Percentiles rank a stretch among this genome's conserved stretches.
These are phyloP conservation scores for Misopates orontium DNA, from an alignment of 257 asterid genomes.

Conservation along the genomic window DNA sequence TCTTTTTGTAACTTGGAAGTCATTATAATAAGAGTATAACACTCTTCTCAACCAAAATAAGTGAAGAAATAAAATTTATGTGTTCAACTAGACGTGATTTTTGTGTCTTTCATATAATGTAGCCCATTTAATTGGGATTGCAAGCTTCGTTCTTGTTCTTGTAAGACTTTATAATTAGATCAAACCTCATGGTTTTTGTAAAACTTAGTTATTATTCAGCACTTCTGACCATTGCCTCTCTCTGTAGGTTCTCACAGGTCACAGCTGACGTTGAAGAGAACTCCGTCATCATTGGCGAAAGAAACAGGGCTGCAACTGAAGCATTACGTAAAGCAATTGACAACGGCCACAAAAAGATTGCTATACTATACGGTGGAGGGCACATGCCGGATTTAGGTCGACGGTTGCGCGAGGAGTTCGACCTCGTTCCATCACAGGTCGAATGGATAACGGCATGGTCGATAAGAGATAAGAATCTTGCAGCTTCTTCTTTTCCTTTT, in stretches of 20 bases:
- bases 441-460: constrained; percentile 98
- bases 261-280: constrained; percentile 84
- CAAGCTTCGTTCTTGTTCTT: too few species aligned
- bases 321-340: constrained; percentile 65
- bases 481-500: constrained; percentile 57
- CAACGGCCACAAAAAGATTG: constrained; percentile 75
- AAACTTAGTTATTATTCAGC: neutral
- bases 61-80: too few species aligned
- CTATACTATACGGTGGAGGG: constrained; percentile 91
- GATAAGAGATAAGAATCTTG: constrained; percentile 49
- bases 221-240: neutral
- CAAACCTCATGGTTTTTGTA: too few species aligned
- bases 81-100: too few species aligned
- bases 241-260: constrained; percentile 62
- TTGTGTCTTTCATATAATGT: too few species aligned
- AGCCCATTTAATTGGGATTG: too few species aligned
- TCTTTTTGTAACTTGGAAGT: too few species aligned
- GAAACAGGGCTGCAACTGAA: constrained; percentile 79
- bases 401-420: constrained; percentile 71
- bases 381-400: constrained; percentile 99
- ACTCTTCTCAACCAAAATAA: too few species aligned
- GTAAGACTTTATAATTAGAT: too few species aligned
- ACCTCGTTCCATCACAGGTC: constrained; percentile 74
- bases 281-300: constrained; percentile 92
- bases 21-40: too few species aligned